Evolutionary conservation across 1,284 basidiomycete species (phyloP).

Genomic region (Malassezia globosa): DNA sequence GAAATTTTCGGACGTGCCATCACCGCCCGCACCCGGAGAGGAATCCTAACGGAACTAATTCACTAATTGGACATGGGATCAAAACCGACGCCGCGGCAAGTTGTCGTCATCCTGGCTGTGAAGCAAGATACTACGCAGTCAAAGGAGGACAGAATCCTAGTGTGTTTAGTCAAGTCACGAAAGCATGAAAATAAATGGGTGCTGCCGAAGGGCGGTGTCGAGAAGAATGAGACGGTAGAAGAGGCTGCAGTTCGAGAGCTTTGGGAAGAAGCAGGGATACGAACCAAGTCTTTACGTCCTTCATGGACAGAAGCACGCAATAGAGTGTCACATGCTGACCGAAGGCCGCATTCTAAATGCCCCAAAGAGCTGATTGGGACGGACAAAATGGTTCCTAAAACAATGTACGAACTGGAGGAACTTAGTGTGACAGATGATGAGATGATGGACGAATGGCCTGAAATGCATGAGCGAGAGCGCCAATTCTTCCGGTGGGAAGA

Average conservation of each 20-base stretch:
- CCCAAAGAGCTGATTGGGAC: constrained; percentile 11
- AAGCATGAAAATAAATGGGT: constrained; percentile 33
- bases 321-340: constrained; percentile 16
- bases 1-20: too few relatives aligned
- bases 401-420: constrained; percentile 27
- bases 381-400: constrained; percentile 24
- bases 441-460: constrained; percentile 25
- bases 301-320: neutral
- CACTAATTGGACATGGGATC: too few relatives aligned
- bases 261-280: constrained; percentile 31
- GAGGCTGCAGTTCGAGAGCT: constrained; percentile 34
- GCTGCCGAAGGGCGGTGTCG: constrained; percentile 42
- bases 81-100: neutral
- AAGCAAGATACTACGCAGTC: neutral
- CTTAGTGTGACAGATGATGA: constrained; percentile 15
- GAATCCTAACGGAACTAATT: too few relatives aligned
- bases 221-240: constrained; percentile 25
- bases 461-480: constrained; percentile 27
- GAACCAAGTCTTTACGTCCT: neutral
- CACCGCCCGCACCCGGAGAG: too few relatives aligned
- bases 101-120: constrained; percentile 13
- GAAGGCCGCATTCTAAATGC: constrained; percentile 34
- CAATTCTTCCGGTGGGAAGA: constrained; percentile 20
- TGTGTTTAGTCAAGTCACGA: constrained; percentile 36
- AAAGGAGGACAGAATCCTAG: neutral